Evolutionary conservation across 2,329 filamentous ascomycete species (phyloP).

Genomic region (Trichoderma cornu-damae): DNA sequence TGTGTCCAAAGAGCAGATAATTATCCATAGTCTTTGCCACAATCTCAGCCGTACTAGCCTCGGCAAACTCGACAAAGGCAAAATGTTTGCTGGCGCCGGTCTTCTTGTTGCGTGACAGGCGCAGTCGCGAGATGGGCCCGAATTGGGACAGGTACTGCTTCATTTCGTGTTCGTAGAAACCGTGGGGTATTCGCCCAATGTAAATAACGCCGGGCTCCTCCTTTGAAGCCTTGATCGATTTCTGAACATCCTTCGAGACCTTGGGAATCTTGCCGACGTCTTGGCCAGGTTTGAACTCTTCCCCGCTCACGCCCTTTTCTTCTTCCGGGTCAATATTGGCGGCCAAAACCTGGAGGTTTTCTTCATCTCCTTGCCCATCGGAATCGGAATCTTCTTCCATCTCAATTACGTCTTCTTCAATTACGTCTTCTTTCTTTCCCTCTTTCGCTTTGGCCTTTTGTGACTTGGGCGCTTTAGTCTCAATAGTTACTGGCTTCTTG

Average conservation of each 20-base stretch:
- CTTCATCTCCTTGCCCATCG: slow-evolving; percentile 39
- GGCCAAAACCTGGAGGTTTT: slow-evolving; percentile 41
- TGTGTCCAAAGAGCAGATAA: slow-evolving; percentile 91
- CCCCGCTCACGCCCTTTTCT: slow-evolving; percentile 36
- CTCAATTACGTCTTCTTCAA: slow-evolving; percentile 31
- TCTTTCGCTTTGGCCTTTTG: slow-evolving; percentile 26
- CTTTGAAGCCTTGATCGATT: slow-evolving; percentile 39
- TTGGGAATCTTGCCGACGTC: slow-evolving; percentile 49
- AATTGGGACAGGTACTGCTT: slow-evolving; percentile 91
- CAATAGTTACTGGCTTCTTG: slow-evolving; percentile 31
- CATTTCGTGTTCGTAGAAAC: slow-evolving; percentile 98
- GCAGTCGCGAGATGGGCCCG: slow-evolving; percentile 69
- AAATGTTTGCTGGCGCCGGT: slow-evolving; percentile 91
- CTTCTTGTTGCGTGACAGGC: slow-evolving; percentile 85
- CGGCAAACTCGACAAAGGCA: slow-evolving; percentile 86
- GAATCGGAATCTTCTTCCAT: slow-evolving; percentile 31
- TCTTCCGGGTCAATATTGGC: slow-evolving; percentile 43
- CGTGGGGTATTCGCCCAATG: slow-evolving; percentile 80
- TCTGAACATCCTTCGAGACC: slow-evolving; percentile 41
- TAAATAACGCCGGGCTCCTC: slow-evolving; percentile 75
- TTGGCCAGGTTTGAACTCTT: slow-evolving; percentile 43
- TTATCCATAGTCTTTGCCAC: slow-evolving; percentile 96
- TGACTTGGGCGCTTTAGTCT: slow-evolving; percentile 34
- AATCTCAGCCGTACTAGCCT: slow-evolving; percentile 74
- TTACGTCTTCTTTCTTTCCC: slow-evolving; percentile 26